phyloP scores from a whole-genome alignment of 2,329 filamentous ascomycete genomes.

The Aspergillus bombycis region DNA sequence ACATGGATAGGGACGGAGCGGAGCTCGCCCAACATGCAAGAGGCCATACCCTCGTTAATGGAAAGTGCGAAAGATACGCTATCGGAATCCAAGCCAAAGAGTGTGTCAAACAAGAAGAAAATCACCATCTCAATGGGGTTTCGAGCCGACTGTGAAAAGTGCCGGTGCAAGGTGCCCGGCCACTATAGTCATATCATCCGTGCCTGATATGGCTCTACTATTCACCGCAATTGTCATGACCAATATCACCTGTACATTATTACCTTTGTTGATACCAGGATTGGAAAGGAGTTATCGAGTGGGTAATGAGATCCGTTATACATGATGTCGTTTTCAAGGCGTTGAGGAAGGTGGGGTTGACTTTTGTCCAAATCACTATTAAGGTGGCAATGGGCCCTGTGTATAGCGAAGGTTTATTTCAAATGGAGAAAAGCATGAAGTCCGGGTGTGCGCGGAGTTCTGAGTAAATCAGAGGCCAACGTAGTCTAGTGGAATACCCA shows the following conservation, averaged over 20 bases:
- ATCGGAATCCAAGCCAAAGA: background rate
- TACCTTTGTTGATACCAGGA: conserved; percentile 8
- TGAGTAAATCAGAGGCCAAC: background rate
- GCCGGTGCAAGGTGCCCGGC: conserved; percentile 71
- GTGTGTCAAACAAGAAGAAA: conserved; percentile 45
- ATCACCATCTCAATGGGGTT: conserved; percentile 78
- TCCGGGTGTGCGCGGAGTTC: background rate
- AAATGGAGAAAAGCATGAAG: background rate
- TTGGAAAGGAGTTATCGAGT: background rate
- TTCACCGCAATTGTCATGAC: background rate
- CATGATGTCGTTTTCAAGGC: background rate
- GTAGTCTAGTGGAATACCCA: background rate
- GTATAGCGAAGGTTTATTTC: background rate
- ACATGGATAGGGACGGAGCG: background rate
- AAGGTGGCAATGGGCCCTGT: background rate
- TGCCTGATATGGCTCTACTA: conserved; percentile 21
- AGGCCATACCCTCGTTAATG: conserved; percentile 7
- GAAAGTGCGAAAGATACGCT: background rate
- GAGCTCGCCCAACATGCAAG: conserved; percentile 9
- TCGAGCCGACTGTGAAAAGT: conserved; percentile 77
- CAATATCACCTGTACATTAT: background rate
- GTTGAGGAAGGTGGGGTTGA: background rate
- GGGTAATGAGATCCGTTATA: background rate
- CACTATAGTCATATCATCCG: conserved; percentile 79
- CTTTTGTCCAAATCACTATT: background rate